Percentiles rank a stretch among this genome's conserved stretches.
These are phyloP conservation scores for Peterozyma toletana DNA, from an alignment of 805 yeast genomes.

Conservation along the genomic window DNA sequence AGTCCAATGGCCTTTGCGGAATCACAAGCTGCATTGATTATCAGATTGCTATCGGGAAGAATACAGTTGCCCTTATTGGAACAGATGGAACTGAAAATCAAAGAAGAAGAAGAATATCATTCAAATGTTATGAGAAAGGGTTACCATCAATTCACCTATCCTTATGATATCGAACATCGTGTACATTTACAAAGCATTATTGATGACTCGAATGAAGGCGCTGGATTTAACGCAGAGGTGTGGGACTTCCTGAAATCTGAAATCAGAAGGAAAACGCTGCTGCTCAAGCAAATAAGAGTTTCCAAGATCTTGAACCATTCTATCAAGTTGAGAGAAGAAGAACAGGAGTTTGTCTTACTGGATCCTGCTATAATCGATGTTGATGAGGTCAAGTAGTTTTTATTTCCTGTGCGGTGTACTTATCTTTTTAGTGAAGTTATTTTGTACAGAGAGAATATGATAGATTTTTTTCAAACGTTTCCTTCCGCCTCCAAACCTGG, in stretches of 20 bases:
- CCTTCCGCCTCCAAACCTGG: too few relatives aligned
- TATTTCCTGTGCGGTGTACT: too few relatives aligned
- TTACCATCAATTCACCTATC: not conserved
- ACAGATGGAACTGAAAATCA: slow-evolving; percentile 27
- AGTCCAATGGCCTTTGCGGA: slow-evolving; percentile 45
- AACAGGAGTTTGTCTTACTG: too few relatives aligned
- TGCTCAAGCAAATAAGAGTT: not conserved
- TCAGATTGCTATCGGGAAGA: slow-evolving; percentile 34
- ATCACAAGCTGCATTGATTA: slow-evolving; percentile 36
- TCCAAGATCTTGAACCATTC: not conserved
- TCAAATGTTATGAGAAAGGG: not conserved
- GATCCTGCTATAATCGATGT: too few relatives aligned
- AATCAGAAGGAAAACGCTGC: not conserved
- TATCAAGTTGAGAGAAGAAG: not conserved
- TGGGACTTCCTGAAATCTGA: not conserved
- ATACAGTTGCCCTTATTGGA: slow-evolving; percentile 29
- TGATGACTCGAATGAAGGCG: not conserved
- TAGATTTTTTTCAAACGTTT: too few relatives aligned
- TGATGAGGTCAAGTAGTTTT: too few relatives aligned
- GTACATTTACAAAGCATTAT: not conserved
- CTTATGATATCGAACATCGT: not conserved
- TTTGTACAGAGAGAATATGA: too few relatives aligned
- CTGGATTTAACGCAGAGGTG: not conserved
- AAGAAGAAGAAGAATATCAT: slow-evolving; percentile 14
- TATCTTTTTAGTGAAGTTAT: too few relatives aligned